These are phyloP conservation scores for Xylaria sp. DNA, from an alignment of 2,329 filamentous ascomycete genomes.

Conservation along the genomic window DNA sequence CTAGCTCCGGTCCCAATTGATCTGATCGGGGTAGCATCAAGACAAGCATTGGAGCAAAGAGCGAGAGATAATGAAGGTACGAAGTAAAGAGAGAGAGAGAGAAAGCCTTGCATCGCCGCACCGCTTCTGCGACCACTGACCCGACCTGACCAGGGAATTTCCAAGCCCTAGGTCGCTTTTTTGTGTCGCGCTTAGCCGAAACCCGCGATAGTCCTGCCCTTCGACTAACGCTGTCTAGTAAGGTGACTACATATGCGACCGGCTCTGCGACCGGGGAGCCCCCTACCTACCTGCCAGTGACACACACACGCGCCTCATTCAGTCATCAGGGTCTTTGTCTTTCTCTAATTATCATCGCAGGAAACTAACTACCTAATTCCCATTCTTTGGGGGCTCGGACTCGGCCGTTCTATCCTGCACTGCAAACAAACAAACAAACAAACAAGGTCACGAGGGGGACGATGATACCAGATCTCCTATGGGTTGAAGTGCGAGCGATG, in stretches of 20 bases:
- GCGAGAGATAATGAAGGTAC: not conserved
- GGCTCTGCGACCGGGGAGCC: not conserved
- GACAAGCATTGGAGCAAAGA: not conserved
- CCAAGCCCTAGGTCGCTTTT: not conserved
- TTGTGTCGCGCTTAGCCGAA: not conserved
- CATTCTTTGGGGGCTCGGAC: not conserved
- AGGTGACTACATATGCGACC: not conserved
- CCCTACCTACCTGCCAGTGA: too few species aligned
- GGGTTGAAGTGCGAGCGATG: not conserved
- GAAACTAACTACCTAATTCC: too few species aligned
- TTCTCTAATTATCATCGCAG: too few species aligned
- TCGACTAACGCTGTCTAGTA: not conserved
- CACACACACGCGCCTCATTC: not conserved
- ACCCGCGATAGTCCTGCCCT: not conserved
- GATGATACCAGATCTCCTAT: too few species aligned
- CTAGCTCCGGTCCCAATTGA: not conserved
- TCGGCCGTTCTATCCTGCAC: too few species aligned
- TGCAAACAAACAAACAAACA: too few species aligned
- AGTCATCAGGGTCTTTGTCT: not conserved
- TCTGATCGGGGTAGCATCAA: not conserved
- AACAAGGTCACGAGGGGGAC: too few species aligned
- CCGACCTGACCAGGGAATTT: not conserved
- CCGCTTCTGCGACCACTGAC: not conserved
- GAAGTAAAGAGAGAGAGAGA: not conserved
- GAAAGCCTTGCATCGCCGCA: not conserved